Conservation (phyloP, 75 land plant species). For the Cupressus sempervirens region DNA sequence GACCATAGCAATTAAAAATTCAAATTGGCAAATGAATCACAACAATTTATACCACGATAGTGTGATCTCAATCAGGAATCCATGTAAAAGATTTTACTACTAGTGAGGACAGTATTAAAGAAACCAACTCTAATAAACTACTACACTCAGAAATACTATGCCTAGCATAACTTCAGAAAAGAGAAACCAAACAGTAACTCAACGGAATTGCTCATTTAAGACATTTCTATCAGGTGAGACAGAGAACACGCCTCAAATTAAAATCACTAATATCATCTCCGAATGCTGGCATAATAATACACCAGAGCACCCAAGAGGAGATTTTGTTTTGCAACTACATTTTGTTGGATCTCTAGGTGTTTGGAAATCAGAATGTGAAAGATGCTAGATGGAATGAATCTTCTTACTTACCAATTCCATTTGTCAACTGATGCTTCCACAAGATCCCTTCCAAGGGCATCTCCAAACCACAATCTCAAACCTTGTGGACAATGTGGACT, state of each 20-base stretch:
- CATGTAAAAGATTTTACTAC: background rate
- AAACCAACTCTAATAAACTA: background rate
- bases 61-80: background rate
- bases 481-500: background rate
- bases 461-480: background rate
- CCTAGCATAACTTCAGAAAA: background rate
- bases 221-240: background rate
- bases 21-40: background rate
- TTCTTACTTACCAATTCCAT: background rate
- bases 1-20: background rate
- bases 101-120: background rate
- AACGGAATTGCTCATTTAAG: background rate
- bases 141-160: background rate
- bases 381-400: background rate
- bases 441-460: background rate
- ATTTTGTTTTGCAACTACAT: background rate
- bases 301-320: background rate
- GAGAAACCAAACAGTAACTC: background rate
- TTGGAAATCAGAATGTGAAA: background rate
- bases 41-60: background rate
- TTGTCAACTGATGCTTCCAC: background rate
- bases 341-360: background rate
- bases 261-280: background rate
- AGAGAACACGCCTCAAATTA: background rate
- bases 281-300: background rate